phyloP scores from a whole-genome alignment of 257 asterid species.

The Penstemon eatonii region DNA sequence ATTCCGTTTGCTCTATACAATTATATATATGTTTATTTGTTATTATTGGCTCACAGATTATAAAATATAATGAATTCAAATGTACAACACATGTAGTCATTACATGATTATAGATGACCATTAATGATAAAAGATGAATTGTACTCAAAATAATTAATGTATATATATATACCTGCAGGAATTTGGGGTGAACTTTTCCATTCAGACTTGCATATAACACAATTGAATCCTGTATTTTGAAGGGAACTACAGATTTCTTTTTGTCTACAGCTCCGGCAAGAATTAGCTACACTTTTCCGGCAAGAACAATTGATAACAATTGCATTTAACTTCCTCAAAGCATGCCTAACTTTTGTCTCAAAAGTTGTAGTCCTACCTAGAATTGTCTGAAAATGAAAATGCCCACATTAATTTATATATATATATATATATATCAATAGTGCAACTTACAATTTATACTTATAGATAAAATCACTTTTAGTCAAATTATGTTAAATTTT shows the following conservation, averaged over 20 bases:
- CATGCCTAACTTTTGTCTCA: conserved; percentile 34
- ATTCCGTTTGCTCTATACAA: too few species aligned
- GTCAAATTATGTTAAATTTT: background rate
- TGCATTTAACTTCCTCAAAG: conserved; percentile 28
- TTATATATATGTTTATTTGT: too few species aligned
- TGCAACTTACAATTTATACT: background rate
- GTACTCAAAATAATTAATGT: too few species aligned
- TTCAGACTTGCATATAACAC: conserved; percentile 41
- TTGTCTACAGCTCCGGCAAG: conserved; percentile 35
- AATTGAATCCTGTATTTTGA: conserved; percentile 29
- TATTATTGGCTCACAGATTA: too few species aligned
- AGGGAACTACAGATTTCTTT: conserved; percentile 28
- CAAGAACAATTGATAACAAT: conserved; percentile 28
- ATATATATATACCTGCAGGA: conserved; percentile 31
- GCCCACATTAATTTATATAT: background rate
- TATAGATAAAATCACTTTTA: background rate
- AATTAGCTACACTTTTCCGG: conserved; percentile 25
- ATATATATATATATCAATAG: background rate
- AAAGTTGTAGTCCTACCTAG: conserved; percentile 33
- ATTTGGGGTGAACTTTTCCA: conserved; percentile 34
- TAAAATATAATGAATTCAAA: too few species aligned
- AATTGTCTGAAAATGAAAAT: conserved; percentile 27
- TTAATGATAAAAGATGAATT: too few species aligned
- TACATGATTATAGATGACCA: too few species aligned
- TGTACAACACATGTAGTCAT: too few species aligned